Percentiles rank a stretch among this genome's conserved stretches.
phyloP scores from a whole-genome alignment of 306 rosid genomes.

The Leucaena leucocephala region DNA sequence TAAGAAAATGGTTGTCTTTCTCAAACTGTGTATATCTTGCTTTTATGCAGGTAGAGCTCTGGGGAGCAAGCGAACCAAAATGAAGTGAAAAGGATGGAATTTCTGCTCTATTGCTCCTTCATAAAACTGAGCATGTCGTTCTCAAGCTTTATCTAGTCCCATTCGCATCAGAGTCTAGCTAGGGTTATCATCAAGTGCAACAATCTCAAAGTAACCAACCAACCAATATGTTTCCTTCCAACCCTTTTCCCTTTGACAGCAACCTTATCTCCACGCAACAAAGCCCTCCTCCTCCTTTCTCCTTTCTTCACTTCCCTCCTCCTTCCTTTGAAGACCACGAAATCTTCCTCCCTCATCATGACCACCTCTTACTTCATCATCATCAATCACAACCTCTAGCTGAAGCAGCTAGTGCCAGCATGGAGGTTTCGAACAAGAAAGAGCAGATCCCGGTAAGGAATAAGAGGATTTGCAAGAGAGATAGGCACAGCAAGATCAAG shows the following conservation, averaged over 20 bases:
- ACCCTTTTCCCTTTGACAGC: slow-evolving; percentile 49
- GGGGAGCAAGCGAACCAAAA: slow-evolving; percentile 34
- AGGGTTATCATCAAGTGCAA: slow-evolving; percentile 48
- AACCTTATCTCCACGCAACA: slow-evolving; percentile 41
- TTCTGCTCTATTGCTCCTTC: background rate
- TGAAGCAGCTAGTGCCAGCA: background rate
- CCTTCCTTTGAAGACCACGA: slow-evolving; percentile 54
- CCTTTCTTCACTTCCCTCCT: slow-evolving; percentile 52
- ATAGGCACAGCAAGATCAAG: slow-evolving; percentile 88
- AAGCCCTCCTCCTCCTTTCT: slow-evolving; percentile 43
- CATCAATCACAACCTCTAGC: slow-evolving; percentile 28
- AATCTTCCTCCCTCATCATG: slow-evolving; percentile 40
- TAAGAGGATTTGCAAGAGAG: slow-evolving; percentile 62
- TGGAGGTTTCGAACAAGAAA: slow-evolving; percentile 31
- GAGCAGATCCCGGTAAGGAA: slow-evolving; percentile 42
- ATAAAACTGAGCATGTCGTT: slow-evolving; percentile 18
- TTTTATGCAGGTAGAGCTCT: slow-evolving; percentile 27
- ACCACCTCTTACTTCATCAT: slow-evolving; percentile 35
- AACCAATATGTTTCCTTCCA: slow-evolving; percentile 54
- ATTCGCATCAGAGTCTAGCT: slow-evolving; percentile 16
- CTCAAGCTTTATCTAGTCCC: slow-evolving; percentile 30
- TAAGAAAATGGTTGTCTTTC: slow-evolving; percentile 46
- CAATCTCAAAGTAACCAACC: slow-evolving; percentile 11
- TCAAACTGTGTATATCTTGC: slow-evolving; percentile 34
- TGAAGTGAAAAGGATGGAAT: slow-evolving; percentile 47